Conservation (phyloP, 768 basidiomycete species). For the Lentinula aciculospora region DNA sequence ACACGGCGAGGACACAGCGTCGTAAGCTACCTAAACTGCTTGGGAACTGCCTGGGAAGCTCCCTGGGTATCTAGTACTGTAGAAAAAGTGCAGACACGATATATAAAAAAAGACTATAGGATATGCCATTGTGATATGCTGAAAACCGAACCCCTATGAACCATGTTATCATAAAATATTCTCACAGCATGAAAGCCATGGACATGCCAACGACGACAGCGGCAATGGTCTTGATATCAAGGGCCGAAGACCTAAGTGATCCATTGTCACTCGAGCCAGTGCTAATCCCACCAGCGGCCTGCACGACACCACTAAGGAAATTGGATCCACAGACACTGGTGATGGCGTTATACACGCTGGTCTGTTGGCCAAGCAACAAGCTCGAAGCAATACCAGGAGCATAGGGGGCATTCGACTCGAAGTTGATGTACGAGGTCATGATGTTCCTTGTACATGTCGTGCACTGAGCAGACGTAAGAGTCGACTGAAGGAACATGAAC, state of each 20-base stretch:
- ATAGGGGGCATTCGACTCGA: slow-evolving; percentile 68
- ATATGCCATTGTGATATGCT: neutral
- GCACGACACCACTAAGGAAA: slow-evolving; percentile 65
- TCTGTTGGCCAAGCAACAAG: slow-evolving; percentile 61
- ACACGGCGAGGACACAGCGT: neutral
- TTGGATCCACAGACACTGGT: slow-evolving; percentile 56
- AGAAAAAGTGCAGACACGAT: neutral
- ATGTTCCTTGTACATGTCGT: slow-evolving; percentile 75
- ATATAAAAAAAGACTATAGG: neutral
- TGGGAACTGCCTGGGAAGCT: neutral
- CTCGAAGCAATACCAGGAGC: slow-evolving; percentile 67
- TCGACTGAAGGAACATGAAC: slow-evolving; percentile 69
- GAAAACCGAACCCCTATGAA: neutral
- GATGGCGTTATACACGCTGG: slow-evolving; percentile 58
- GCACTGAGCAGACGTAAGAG: slow-evolving; percentile 59
- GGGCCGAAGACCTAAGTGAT: neutral
- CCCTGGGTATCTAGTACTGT: neutral
- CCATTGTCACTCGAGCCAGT: slow-evolving; percentile 14
- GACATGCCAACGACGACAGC: neutral
- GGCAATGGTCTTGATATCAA: neutral
- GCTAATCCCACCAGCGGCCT: slow-evolving; percentile 61
- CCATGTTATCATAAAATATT: neutral
- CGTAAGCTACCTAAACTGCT: neutral
- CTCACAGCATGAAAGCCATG: neutral
- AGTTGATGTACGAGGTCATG: slow-evolving; percentile 71